Base-by-base conservation (phyloP, 176 grass and related monocot genomes). In the Lolium rigidum region DNA sequence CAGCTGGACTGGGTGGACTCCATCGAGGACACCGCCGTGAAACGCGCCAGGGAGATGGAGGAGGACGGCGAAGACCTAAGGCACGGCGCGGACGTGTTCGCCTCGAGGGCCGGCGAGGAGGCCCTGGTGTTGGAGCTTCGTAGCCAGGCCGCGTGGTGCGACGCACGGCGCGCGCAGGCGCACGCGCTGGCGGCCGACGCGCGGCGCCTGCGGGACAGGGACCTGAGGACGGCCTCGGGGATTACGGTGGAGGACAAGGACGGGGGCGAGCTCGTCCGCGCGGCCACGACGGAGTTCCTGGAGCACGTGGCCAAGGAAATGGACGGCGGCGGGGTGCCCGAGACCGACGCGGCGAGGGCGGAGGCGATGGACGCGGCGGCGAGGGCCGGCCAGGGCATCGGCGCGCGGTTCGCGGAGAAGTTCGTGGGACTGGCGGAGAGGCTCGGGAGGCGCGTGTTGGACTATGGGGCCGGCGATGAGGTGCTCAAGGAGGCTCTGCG, bases 321-420 rank as follows among this genome's bases (percentile, higher is more conserved):
- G 70, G 70, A 24, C 41, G 70, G 41, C 41, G 70, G 70, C 20
- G 70, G 0, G 41, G 70, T 72, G 20, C 70, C 70, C 41, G 41
- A 47, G 70, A 13, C 39, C 10, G 41, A 72, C 41, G 11, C 41
- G 5, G 70, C 70, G 41, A 72, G 70, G 70, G 70, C 70, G 3
- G 70, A 72, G 10, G 70, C 70, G 70, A 24, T 72, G 18, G 70
- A 72, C 20, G 70, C 10, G 70, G 70, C 70, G 5, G 70, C 70
- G 39, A 48, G 70, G 41, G 20, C 39, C 43, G 41, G 41, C 0
- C 10, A 24, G 41, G 41, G 70, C 7, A 46, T 47, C n/a, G 70
- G 41, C 70, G 41, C 41, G 20, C 70, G 41, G 41, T 72, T 72
- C n/a, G 10, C 70, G 20, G 70, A 47, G 10, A 72, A 6, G 70